Evolutionary conservation across 2,329 filamentous ascomycete genomes (phyloP).

Genomic region (Xylariales sp.): DNA sequence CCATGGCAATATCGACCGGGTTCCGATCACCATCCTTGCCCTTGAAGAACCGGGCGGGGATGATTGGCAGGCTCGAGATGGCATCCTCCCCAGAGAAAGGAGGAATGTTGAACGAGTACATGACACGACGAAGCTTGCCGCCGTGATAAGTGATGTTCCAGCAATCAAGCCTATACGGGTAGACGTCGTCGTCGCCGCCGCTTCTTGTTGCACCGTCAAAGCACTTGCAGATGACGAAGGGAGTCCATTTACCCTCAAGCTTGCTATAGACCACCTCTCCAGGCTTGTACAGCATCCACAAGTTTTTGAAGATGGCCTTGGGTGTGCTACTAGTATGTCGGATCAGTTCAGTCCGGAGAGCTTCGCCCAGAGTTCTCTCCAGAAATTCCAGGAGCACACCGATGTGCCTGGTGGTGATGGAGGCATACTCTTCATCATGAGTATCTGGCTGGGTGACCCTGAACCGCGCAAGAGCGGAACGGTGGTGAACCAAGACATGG

Average conservation of each 20-base stretch:
- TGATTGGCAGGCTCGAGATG: constrained; percentile 34
- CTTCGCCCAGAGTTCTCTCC: constrained; percentile 30
- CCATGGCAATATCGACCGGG: constrained; percentile 28
- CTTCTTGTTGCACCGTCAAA: background rate
- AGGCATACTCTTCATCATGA: constrained; percentile 36
- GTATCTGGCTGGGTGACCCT: constrained; percentile 33
- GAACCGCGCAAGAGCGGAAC: constrained; percentile 36
- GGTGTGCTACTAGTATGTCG: constrained; percentile 33
- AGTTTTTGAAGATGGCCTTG: constrained; percentile 38
- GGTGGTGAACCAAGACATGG: constrained; percentile 42
- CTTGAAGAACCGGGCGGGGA: constrained; percentile 39
- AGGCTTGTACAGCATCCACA: constrained; percentile 43
- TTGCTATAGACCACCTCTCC: constrained; percentile 40
- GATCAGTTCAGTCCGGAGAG: constrained; percentile 35
- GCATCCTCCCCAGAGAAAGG: constrained; percentile 40
- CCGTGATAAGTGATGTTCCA: constrained; percentile 37
- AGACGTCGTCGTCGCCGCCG: constrained; percentile 4
- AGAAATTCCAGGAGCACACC: constrained; percentile 41
- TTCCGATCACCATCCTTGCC: constrained; percentile 27
- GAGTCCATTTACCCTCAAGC: constrained; percentile 34
- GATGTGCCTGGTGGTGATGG: constrained; percentile 38
- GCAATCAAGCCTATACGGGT: constrained; percentile 26
- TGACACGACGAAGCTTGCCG: constrained; percentile 31
- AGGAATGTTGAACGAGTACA: constrained; percentile 30
- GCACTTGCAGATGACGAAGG: constrained; percentile 36